A percentile compares a stretch with the other conserved stretches of the same genome.
These are phyloP conservation scores for Pilatotrama ljubarskyi DNA, from an alignment of 768 basidiomycete species.

Conservation along the genomic window DNA sequence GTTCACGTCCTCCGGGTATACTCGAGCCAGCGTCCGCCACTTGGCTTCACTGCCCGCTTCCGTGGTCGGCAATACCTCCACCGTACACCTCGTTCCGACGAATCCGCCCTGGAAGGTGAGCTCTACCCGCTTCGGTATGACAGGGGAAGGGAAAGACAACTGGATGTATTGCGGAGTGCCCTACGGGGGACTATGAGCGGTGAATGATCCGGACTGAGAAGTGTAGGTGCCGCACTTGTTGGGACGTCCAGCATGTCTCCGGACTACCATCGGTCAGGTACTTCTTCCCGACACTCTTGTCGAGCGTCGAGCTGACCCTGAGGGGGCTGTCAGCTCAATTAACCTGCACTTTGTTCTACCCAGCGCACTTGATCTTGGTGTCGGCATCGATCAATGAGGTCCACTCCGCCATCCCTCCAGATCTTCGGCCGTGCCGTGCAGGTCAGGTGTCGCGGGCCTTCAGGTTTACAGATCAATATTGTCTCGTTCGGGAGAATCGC, in stretches of 20 bases:
- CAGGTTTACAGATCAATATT: no score
- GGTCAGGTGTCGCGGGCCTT: no score
- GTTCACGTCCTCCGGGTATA: constrained; percentile 84
- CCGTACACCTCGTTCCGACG: constrained; percentile 64
- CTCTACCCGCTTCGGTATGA: constrained; percentile 55
- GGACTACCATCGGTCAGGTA: constrained; percentile 66
- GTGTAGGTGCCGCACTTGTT: constrained; percentile 50
- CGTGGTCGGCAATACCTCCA: constrained; percentile 41
- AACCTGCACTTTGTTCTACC: not conserved
- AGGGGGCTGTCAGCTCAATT: constrained; percentile 4
- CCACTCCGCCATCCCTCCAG: not conserved
- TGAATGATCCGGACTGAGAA: not conserved
- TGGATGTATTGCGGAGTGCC: constrained; percentile 79
- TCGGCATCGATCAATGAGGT: constrained; percentile 43
- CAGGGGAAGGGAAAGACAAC: constrained; percentile 52
- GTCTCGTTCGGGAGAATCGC: no score
- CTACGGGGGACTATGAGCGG: constrained; percentile 37
- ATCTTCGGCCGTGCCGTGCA: no score
- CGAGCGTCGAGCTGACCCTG: constrained; percentile 80
- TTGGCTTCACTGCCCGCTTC: constrained; percentile 32
- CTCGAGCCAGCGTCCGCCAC: constrained; percentile 53
- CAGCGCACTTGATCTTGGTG: constrained; percentile 52
- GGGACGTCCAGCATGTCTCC: constrained; percentile 86
- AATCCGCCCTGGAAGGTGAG: constrained; percentile 88
- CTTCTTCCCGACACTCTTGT: constrained; percentile 73